Base-by-base conservation (phyloP, 768 basidiomycete genomes). In the Termitomyces sp. region DNA sequence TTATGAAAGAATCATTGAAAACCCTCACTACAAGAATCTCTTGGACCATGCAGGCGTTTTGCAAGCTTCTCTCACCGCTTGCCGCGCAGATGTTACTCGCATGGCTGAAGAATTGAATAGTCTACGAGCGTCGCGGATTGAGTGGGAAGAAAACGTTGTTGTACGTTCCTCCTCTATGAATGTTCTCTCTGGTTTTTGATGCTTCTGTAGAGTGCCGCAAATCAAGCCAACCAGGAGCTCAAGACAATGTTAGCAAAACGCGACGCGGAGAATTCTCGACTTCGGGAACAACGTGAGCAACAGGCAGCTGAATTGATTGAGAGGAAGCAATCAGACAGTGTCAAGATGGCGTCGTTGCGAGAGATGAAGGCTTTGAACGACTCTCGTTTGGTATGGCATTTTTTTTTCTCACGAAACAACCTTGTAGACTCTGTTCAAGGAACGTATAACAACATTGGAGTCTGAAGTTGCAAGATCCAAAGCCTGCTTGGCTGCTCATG, bases 401-500 rank as follows among this genome's bases (percentile, higher is more conserved):
- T 10, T 4, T 36, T 16, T 18, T 18, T 18, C 16, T 27, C 22
- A 34, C 7, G 5, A 24, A 44, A 16, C 31, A 4, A 43, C 27
- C 24, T 59, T 54, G 58, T 46, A 53, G 62, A 53, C 22, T 37
- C 24, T 46, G 53, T 55, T 46, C 54, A 49, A 93, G 84, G 90
- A 89, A 59, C 87, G 94, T 39, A 85, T 98, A 44, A 67, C 68
- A 13, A 81, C 84, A 29, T 68, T 96, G 26, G 75, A 84, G 59
- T 87, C 87, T 1, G 93, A 98, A 68, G 73, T 89, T 12, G 78
- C 74, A 42, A 79, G 94, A 24, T 76, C 88, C 61, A 91, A 88
- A 69, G 79, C 87, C 16, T 81, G 82, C 31, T 74, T 95, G n/a
- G 93, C 90, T 20, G 91, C 92, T 0, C 72, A 84, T 27, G 76